Percentiles rank a stretch among this genome's conserved stretches.
Evolutionary conservation across 2,329 filamentous ascomycete species (phyloP).

Genomic region (Aquanectria penicillioides): DNA sequence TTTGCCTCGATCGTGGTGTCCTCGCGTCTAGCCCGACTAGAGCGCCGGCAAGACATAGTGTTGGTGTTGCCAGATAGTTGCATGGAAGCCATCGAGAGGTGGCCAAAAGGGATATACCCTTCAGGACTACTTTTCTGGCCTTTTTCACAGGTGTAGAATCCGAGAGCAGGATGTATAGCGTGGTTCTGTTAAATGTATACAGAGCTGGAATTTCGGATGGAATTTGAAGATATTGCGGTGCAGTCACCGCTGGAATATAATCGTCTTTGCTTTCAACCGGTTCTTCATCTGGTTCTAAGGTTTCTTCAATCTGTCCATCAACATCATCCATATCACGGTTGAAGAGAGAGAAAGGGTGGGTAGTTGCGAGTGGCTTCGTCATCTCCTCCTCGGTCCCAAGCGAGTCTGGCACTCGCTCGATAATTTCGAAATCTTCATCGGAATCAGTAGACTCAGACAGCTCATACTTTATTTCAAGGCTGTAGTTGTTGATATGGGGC

Average conservation of each 20-base stretch:
- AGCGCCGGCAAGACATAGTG: no score
- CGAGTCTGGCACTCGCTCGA: conserved; percentile 64
- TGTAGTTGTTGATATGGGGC: conserved; percentile 72
- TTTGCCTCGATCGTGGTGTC: no score
- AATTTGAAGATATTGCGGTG: conserved; percentile 70
- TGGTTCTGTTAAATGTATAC: conserved; percentile 73
- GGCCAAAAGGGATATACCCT: conserved; percentile 65
- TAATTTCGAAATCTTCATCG: conserved; percentile 69
- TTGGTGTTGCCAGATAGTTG: conserved; percentile 64
- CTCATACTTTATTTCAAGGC: conserved; percentile 69
- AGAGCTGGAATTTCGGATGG: conserved; percentile 71
- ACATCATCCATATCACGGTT: conserved; percentile 59
- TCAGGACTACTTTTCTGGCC: conserved; percentile 65
- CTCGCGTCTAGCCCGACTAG: no score
- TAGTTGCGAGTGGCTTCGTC: conserved; percentile 22
- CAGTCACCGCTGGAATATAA: conserved; percentile 60
- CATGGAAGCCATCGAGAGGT: conserved; percentile 73
- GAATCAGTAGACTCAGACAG: conserved; percentile 22
- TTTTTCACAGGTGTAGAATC: conserved; percentile 53
- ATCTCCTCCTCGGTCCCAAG: conserved; percentile 46
- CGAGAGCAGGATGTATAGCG: conserved; percentile 71
- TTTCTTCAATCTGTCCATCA: no score
- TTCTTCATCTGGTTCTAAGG: conserved; percentile 32
- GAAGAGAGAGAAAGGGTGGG: conserved; percentile 68
- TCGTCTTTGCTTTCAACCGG: conserved; percentile 51